Percentiles rank a stretch among this genome's conserved stretches.
Evolutionary conservation across 257 asterid genomes (phyloP).

Genomic region (Solanum arcanum): DNA sequence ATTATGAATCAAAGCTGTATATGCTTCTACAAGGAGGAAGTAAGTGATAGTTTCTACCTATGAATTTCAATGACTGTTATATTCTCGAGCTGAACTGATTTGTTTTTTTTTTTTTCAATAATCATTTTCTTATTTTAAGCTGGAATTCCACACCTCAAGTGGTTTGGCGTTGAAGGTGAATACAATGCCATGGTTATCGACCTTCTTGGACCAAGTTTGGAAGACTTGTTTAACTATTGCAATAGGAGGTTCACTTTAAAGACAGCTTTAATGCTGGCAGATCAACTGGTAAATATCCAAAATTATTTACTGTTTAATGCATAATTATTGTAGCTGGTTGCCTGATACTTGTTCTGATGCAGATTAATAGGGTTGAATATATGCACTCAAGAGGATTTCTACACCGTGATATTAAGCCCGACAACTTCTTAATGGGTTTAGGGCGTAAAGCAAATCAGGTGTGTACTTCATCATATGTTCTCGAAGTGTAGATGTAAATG

Average conservation of each 20-base stretch:
- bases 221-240: slow-evolving; percentile 80
- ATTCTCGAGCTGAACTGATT: neutral
- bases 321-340: neutral
- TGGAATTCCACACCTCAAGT: slow-evolving; percentile 79
- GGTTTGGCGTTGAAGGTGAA: slow-evolving; percentile 90
- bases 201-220: slow-evolving; percentile 86
- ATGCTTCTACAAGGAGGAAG: slow-evolving; percentile 95
- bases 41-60: slow-evolving; percentile 23
- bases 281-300: slow-evolving; percentile 64
- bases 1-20: slow-evolving; percentile 81
- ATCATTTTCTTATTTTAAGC: slow-evolving; percentile 31
- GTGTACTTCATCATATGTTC: slow-evolving; percentile 3
- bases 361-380: slow-evolving; percentile 84
- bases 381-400: slow-evolving; percentile 90
- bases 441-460: slow-evolving; percentile 97
- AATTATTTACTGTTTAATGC: neutral
- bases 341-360: neutral
- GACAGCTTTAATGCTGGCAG: slow-evolving; percentile 93
- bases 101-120: neutral
- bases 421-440: slow-evolving; percentile 86
- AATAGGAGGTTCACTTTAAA: slow-evolving; percentile 71
- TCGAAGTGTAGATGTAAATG: neutral
- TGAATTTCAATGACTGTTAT: neutral
- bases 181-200: slow-evolving; percentile 84
- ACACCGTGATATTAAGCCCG: slow-evolving; percentile 94